phyloP scores from a whole-genome alignment of 768 basidiomycete species.

The Tubosaeta sp. region DNA sequence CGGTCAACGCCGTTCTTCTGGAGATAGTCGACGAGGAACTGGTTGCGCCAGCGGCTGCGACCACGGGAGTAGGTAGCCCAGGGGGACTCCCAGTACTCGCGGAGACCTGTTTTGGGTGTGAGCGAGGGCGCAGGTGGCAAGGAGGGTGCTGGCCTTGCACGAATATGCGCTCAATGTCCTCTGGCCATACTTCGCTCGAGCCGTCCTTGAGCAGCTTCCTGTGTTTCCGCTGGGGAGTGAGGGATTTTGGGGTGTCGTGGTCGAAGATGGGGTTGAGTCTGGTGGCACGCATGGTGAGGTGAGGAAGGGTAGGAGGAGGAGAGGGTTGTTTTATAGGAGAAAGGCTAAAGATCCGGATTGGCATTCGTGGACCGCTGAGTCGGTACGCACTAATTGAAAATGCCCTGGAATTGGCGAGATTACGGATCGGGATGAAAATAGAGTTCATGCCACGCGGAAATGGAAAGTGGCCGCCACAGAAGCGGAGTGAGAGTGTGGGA shows the following conservation, averaged over 20 bases:
- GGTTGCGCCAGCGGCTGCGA: constrained; percentile 77
- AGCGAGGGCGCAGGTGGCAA: not conserved
- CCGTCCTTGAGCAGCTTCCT: constrained; percentile 83
- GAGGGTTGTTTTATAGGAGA: constrained; percentile 33
- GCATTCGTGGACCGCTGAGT: constrained; percentile 21
- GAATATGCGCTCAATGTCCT: constrained; percentile 70
- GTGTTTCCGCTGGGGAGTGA: constrained; percentile 76
- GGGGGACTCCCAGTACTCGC: constrained; percentile 75
- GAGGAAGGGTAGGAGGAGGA: constrained; percentile 7
- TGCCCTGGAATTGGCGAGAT: constrained; percentile 29
- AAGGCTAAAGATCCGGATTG: constrained; percentile 48
- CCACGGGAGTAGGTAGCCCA: constrained; percentile 79
- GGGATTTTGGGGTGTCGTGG: constrained; percentile 19
- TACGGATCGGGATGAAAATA: constrained; percentile 21
- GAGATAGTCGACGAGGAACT: constrained; percentile 80
- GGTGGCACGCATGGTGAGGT: constrained; percentile 23
- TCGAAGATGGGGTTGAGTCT: constrained; percentile 21
- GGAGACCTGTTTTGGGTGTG: constrained; percentile 52
- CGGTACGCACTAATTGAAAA: constrained; percentile 31
- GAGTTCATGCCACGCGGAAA: constrained; percentile 33
- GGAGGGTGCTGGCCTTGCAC: constrained; percentile 52
- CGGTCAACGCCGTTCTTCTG: constrained; percentile 64
- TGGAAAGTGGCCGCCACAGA: constrained; percentile 47
- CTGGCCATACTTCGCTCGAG: constrained; percentile 77
- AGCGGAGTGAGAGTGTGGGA: constrained; percentile 39